phyloP scores from a whole-genome alignment of 129 eudicot species.

The Kitagawia praeruptora region DNA sequence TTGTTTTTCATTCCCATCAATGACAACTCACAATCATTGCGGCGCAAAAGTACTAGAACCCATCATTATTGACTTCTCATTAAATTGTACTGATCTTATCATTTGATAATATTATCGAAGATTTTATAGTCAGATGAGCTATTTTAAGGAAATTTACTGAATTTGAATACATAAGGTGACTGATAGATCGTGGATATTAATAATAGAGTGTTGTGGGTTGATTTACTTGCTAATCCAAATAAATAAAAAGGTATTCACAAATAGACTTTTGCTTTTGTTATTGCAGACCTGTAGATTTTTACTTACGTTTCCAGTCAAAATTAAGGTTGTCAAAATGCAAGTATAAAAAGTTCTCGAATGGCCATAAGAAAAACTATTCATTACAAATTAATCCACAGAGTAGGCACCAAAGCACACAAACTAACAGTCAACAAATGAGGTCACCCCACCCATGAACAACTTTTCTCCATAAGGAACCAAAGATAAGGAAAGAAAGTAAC shows the following conservation, averaged over 20 bases:
- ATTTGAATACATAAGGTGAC: neutral
- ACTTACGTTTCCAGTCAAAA: neutral
- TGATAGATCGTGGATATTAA: too few species aligned
- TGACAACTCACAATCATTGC: neutral
- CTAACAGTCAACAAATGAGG: neutral
- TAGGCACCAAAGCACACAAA: neutral
- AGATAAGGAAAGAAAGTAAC: neutral
- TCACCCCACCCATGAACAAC: neutral
- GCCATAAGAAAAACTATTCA: neutral
- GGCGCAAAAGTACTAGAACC: neutral
- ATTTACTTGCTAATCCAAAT: neutral
- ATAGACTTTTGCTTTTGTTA: neutral
- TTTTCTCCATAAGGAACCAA: neutral
- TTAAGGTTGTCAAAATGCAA: neutral
- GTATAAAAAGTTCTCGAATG: neutral
- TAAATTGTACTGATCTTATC: neutral
- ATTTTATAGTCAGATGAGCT: too few species aligned
- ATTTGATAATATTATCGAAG: too few species aligned
- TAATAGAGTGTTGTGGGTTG: neutral
- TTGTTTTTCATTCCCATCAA: neutral
- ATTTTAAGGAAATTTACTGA: too few species aligned
- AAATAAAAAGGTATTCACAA: neutral
- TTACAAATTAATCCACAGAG: neutral
- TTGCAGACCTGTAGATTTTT: too few species aligned
- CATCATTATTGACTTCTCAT: neutral